A percentile compares a stretch with the other conserved stretches of the same genome.
Conservation (phyloP, 306 rosid species). For the Fragaria ananassa region DNA sequence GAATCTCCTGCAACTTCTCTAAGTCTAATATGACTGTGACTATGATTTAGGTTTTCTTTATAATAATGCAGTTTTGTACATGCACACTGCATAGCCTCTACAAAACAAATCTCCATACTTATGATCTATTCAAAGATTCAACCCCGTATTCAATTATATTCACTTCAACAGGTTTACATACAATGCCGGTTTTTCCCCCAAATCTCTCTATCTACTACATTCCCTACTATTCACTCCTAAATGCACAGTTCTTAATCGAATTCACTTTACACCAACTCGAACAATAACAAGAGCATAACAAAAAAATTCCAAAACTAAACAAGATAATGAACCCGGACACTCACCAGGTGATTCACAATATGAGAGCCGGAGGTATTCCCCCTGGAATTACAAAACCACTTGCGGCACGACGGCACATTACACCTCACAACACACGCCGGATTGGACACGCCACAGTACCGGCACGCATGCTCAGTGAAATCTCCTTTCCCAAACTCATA, state of each 20-base stretch:
- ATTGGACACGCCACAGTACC: slow-evolving; percentile 95
- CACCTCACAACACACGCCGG: slow-evolving; percentile 99
- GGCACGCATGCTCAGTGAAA: slow-evolving; percentile 93
- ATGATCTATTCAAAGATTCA: neutral
- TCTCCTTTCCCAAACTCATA: slow-evolving; percentile 84
- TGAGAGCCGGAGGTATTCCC: slow-evolving; percentile 99
- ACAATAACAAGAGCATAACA: neutral
- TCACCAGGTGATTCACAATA: slow-evolving; percentile 94
- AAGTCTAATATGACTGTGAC: neutral
- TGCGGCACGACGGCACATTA: slow-evolving; percentile 94
- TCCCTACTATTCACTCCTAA: neutral
- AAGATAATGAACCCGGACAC: slow-evolving; percentile 17
- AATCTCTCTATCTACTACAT: neutral
- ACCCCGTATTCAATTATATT: neutral
- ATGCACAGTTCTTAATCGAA: neutral
- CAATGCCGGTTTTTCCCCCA: neutral
- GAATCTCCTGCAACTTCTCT: neutral
- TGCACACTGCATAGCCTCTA: no score
- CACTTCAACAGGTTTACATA: neutral
- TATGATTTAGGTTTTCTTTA: neutral
- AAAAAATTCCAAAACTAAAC: neutral
- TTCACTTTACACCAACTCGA: neutral
- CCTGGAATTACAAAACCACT: slow-evolving; percentile 96
- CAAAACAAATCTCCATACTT: neutral
- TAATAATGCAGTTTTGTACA: neutral